Conservation (phyloP, 2,329 filamentous ascomycete genomes). For the Trichoderma atrobrunneum region DNA sequence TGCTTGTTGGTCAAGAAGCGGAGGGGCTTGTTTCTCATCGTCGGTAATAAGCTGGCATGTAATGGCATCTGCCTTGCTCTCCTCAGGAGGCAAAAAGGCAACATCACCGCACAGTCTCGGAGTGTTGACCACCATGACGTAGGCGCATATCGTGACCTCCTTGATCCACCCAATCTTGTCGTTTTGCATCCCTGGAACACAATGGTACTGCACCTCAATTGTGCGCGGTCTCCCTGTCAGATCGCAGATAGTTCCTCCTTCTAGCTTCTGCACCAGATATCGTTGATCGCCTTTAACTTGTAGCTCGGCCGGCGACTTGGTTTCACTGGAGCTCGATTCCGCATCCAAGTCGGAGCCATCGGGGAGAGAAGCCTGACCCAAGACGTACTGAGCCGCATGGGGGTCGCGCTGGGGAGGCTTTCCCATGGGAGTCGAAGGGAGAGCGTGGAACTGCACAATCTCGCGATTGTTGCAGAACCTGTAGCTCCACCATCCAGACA, state of each 20-base stretch:
- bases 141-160: conserved; percentile 85
- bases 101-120: conserved; percentile 83
- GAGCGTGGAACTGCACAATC: conserved; percentile 85
- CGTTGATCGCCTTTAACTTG: conserved; percentile 80
- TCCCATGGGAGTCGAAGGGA: conserved; percentile 64
- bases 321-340: conserved; percentile 26
- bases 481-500: conserved; percentile 94
- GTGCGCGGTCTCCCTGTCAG: conserved; percentile 77
- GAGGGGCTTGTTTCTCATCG: conserved; percentile 28
- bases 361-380: conserved; percentile 56
- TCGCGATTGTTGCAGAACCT: conserved; percentile 87
- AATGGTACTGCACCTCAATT: conserved; percentile 79
- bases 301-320: conserved; percentile 56
- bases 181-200: conserved; percentile 67
- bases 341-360: conserved; percentile 27
- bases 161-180: conserved; percentile 91
- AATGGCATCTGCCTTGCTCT: conserved; percentile 73
- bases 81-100: conserved; percentile 78
- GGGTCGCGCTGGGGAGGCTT: conserved; percentile 76
- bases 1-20: conserved; percentile 34
- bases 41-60: conserved; percentile 69
- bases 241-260: conserved; percentile 79
- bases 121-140: conserved; percentile 90
- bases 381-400: conserved; percentile 69
- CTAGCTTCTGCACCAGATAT: conserved; percentile 80